Percentiles rank a stretch among this genome's conserved stretches.
Evolutionary conservation across 805 yeast genomes (phyloP).

Genomic region (Metschnikowia henanensis): DNA sequence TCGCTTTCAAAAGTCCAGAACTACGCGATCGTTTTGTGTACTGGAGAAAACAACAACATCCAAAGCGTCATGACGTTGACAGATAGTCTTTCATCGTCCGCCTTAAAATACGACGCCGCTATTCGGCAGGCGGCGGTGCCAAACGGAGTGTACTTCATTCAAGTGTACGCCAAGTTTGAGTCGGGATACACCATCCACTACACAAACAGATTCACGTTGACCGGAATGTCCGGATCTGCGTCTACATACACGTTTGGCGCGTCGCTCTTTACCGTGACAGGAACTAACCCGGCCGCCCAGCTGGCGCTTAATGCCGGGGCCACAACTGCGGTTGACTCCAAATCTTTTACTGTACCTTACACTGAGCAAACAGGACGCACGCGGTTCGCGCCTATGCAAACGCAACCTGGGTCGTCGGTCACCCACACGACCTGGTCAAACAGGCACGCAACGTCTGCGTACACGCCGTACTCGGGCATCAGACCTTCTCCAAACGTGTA

Average conservation of each 20-base stretch:
- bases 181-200: conserved; percentile 63
- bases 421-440: conserved; percentile 68
- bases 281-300: conserved; percentile 42
- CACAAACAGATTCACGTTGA: conserved; percentile 60
- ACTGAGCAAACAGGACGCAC: conserved; percentile 75
- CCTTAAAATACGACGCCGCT: conserved; percentile 39
- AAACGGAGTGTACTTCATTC: conserved; percentile 72
- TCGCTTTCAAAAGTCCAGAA: conserved; percentile 40
- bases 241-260: conserved; percentile 39
- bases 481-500: conserved; percentile 41
- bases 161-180: conserved; percentile 51
- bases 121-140: conserved; percentile 48
- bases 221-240: conserved; percentile 73
- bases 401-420: conserved; percentile 73
- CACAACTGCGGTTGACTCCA: conserved; percentile 26
- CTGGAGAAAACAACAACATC: conserved; percentile 60
- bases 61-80: conserved; percentile 36
- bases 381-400: conserved; percentile 91
- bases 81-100: conserved; percentile 16
- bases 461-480: conserved; percentile 50
- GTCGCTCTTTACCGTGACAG: conserved; percentile 35
- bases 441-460: conserved; percentile 66
- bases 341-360: conserved; percentile 69
- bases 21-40: conserved; percentile 59
- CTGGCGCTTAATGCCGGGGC: conserved; percentile 30